phyloP scores from a whole-genome alignment of 2,329 filamentous ascomycete species.

The Corinectria fuckeliana region DNA sequence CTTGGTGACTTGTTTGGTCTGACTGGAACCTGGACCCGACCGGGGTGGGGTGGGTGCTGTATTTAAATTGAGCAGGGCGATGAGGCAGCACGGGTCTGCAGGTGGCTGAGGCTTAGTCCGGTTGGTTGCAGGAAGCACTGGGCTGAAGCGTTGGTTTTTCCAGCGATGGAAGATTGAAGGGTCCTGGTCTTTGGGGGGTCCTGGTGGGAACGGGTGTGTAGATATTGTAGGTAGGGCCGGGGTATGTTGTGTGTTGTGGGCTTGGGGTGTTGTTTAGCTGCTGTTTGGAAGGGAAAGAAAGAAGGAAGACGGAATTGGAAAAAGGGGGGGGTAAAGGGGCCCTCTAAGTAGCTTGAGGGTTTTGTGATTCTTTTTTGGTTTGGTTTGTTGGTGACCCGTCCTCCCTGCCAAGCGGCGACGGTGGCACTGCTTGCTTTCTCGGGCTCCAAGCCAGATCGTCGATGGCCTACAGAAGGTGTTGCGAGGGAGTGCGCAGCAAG shows the following conservation, averaged over 20 bases:
- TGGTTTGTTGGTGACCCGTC: too few species aligned
- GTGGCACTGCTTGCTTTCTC: not conserved
- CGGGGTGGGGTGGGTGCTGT: constrained; percentile 14
- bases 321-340: constrained; percentile 3
- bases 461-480: constrained; percentile 5
- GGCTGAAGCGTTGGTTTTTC: constrained; percentile 18
- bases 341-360: too few species aligned
- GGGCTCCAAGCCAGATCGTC: constrained; percentile 6
- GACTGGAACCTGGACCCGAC: constrained; percentile 4
- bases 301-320: too few species aligned
- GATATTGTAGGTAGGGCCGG: constrained; percentile 1
- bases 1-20: not conserved
- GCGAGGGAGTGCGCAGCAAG: constrained; percentile 8
- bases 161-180: constrained; percentile 26
- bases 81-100: constrained; percentile 28
- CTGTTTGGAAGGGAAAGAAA: not conserved
- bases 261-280: not conserved
- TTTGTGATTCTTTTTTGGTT: too few species aligned
- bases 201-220: constrained; percentile 2
- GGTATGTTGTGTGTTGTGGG: not conserved
- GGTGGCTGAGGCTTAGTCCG: constrained; percentile 39
- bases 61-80: constrained; percentile 30
- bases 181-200: constrained; percentile 8
- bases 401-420: too few species aligned
- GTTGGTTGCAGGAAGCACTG: constrained; percentile 27